Conservation (phyloP, 306 rosid genomes). For the Cicer bijugum region DNA sequence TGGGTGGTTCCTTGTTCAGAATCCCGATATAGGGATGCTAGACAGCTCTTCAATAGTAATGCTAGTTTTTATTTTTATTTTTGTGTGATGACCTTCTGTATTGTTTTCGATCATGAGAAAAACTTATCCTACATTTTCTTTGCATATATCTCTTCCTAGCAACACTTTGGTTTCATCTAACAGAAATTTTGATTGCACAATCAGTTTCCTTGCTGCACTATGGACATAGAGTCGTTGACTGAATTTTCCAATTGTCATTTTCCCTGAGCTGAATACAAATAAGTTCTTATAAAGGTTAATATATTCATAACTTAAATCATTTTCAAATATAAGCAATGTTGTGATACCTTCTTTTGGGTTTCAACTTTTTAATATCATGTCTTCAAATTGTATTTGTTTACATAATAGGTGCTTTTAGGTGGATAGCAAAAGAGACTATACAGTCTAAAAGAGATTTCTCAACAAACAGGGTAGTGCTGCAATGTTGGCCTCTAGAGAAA, state of each 20-base stretch:
- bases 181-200: neutral
- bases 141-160: neutral
- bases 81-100: conserved; percentile 21
- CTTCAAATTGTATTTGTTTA: conserved; percentile 33
- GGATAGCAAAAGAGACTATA: conserved; percentile 29
- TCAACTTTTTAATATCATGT: conserved; percentile 7
- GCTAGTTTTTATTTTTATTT: neutral
- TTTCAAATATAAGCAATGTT: conserved; percentile 8
- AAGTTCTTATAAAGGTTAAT: conserved; percentile 22
- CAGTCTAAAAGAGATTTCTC: conserved; percentile 35
- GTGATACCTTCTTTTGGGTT: conserved; percentile 35
- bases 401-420: conserved; percentile 28
- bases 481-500: conserved; percentile 53
- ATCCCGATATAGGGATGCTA: neutral
- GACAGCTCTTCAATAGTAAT: neutral
- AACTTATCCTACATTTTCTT: conserved; percentile 4
- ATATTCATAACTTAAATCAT: neutral
- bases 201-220: neutral
- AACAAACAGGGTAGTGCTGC: conserved; percentile 42
- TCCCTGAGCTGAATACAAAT: neutral
- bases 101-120: conserved; percentile 7
- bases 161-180: neutral
- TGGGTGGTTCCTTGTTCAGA: neutral
- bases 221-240: neutral
- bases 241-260: neutral